Evolutionary conservation across 257 asterid species (phyloP), one percentile per base, ranked within the genome.

Genomic region (Anisodus acutangulus): DNA sequence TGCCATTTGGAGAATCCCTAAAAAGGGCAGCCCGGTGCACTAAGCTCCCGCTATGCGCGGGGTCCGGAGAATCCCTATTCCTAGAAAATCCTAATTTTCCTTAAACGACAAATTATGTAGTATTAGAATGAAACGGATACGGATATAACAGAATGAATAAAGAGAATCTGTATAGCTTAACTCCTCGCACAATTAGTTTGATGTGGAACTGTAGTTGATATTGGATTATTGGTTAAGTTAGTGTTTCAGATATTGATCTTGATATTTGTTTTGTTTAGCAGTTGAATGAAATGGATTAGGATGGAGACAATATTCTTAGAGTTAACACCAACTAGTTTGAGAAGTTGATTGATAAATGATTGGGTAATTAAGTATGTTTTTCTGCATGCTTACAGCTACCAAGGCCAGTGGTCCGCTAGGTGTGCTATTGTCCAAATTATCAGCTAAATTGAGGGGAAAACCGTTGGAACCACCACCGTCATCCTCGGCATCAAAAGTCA

Each of bases 371-470:
- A 78, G 43, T 12, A 26, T 49, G 81, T 74, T 79, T 15, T 35
- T 74, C n/a, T 84, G 51, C 84, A 1, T 80, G 79, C 78, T 79
- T 86, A 87, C 94, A 91, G 97, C 88, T 53, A 83, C 85, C 49
- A 92, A 86, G 85, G 90, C 85, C 82, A 76, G 79, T 16, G 90
- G 96, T 17, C 95, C 85, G 5, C 68, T 93, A 87, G 85, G 86
- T 6, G 49, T 84, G 81, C 85, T 93, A 89, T 88, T 93, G 59
- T 88, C 93, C 45, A 93, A 89, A 81, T 59, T 92, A 82, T 92
- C 78, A 3, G 94, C 92, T 71, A 96, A 91, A 85, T 82, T 92
- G 85, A 89, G 88, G 84, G 94, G 98, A 74, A 91, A 89, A 88
- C 86, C 90, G 13, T 64, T 84, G 89, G 93, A 93, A 69, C 90